Percentiles rank a stretch among this genome's conserved stretches.
These are phyloP conservation scores for Neurospora sp. DNA, from an alignment of 495 filamentous ascomycete genomes.

Conservation along the genomic window DNA sequence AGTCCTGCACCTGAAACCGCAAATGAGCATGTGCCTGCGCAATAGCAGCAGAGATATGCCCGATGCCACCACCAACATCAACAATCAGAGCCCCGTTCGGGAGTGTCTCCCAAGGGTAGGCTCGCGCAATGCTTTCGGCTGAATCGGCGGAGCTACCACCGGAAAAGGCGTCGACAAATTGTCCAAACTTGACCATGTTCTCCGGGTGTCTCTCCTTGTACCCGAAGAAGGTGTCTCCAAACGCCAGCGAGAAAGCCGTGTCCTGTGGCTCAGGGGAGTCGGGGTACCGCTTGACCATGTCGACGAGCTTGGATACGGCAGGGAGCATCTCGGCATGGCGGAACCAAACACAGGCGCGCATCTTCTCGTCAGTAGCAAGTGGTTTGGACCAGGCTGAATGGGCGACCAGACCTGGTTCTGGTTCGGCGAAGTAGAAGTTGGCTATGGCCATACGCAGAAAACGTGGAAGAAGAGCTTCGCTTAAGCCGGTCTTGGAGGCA, in stretches of 20 bases:
- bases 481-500: constrained; percentile 12
- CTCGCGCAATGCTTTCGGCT: constrained; percentile 5
- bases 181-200: constrained; percentile 10
- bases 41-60: constrained; percentile 27
- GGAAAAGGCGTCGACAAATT: constrained; percentile 6
- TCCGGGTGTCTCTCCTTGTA: constrained; percentile 11
- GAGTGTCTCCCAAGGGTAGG: constrained; percentile 7
- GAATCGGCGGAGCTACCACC: constrained; percentile 5
- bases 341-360: constrained; percentile 12
- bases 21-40: constrained; percentile 23
- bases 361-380: constrained; percentile 12
- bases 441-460: constrained; percentile 25
- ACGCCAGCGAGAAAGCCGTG: constrained; percentile 23
- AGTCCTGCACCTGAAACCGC: constrained; percentile 30
- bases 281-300: constrained; percentile 46
- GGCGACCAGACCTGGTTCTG: constrained; percentile 15
- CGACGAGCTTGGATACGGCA: constrained; percentile 69
- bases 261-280: constrained; percentile 15
- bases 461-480: constrained; percentile 17
- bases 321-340: constrained; percentile 49
- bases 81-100: constrained; percentile 18
- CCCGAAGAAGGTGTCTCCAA: constrained; percentile 16
- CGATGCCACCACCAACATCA: constrained; percentile 35
- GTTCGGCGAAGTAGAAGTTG: constrained; percentile 26
- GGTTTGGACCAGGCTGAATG: constrained; percentile 23